Conservation (phyloP, 352 stramenopile genomes). For the Blastocystis sp. region DNA sequence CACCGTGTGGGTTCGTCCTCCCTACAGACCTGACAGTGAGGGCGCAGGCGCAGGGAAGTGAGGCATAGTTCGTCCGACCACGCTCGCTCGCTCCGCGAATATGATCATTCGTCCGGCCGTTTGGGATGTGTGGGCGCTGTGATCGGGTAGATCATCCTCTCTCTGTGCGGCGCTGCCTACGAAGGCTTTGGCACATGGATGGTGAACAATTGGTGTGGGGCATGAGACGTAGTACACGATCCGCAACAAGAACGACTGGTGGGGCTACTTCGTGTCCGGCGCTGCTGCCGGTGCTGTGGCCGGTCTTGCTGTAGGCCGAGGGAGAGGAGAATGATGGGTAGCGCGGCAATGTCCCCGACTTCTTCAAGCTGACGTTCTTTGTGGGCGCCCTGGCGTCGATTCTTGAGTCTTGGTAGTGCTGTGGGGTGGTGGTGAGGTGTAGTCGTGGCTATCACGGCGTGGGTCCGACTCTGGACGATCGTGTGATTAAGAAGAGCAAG, state of each 20-base stretch:
- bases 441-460: conserved; percentile 40
- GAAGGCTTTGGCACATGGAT: conserved; percentile 33
- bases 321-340: not conserved
- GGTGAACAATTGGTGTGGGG: not conserved
- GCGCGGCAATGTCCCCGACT: conserved; percentile 42
- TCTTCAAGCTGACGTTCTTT: conserved; percentile 52
- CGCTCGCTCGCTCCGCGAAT: conserved; percentile 8
- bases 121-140: not conserved
- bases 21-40: conserved; percentile 6
- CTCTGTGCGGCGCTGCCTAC: conserved; percentile 12
- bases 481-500: conserved; percentile 24
- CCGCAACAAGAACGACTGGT: conserved; percentile 44
- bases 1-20: conserved; percentile 36
- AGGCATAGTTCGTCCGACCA: conserved; percentile 17
- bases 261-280: conserved; percentile 40
- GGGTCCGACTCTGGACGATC: conserved; percentile 15
- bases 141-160: not conserved
- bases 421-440: not conserved
- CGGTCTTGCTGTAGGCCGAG: not conserved
- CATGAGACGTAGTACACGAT: conserved; percentile 12
- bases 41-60: not conserved
- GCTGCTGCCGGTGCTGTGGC: conserved; percentile 8
- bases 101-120: conserved; percentile 48
- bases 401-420: conserved; percentile 39
- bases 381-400: conserved; percentile 24